phyloP scores from a whole-genome alignment of 140 eudicot species.

The Cichorium intybus region DNA sequence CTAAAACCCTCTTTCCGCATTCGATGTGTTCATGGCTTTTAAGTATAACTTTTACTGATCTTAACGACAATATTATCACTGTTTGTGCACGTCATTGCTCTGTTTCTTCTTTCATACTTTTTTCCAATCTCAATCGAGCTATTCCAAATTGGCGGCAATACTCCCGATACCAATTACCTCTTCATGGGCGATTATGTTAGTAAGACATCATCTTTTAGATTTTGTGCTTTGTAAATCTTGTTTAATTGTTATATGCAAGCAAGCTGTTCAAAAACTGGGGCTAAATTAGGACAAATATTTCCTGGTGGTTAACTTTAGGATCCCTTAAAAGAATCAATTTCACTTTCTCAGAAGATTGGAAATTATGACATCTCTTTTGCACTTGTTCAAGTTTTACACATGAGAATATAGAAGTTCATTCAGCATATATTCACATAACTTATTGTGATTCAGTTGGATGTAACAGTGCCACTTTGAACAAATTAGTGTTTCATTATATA shows the following conservation, averaged over 20 bases:
- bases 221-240: neutral
- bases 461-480: neutral
- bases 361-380: neutral
- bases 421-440: conserved; percentile 3
- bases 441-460: neutral
- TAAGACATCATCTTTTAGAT: conserved; percentile 6
- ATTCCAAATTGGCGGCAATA: conserved; percentile 67
- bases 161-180: conserved; percentile 79
- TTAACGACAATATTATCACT: too few relatives aligned
- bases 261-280: conserved; percentile 1
- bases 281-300: neutral
- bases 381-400: neutral
- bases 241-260: neutral
- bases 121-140: conserved; percentile 74
- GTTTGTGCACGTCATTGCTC: too few relatives aligned
- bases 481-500: neutral
- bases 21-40: too few relatives aligned
- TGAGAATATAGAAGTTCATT: neutral
- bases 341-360: neutral
- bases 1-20: too few relatives aligned
- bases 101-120: too few relatives aligned
- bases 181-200: conserved; percentile 78
- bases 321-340: neutral
- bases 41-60: too few relatives aligned
- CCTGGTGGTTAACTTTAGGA: neutral